Percentiles rank a stretch among this genome's conserved stretches.
Conservation (phyloP, 352 stramenopile genomes). For the Globisporangium acanthophoron region DNA sequence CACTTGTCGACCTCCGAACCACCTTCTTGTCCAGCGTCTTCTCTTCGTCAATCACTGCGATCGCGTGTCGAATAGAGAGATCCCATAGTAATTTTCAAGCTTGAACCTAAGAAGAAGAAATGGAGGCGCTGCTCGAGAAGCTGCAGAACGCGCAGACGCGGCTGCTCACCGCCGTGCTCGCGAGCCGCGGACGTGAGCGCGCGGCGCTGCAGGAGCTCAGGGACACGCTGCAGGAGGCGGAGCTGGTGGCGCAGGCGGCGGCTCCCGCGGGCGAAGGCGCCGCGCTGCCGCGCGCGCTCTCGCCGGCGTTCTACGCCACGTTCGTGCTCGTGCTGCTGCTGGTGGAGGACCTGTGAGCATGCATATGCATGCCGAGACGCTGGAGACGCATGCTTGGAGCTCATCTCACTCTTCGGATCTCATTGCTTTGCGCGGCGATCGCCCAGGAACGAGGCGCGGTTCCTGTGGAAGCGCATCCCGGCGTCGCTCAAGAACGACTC, state of each 20-base stretch:
- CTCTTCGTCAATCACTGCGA: no score
- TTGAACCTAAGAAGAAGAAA: slow-evolving; percentile 11
- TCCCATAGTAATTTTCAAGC: background rate
- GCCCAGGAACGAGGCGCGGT: slow-evolving; percentile 57
- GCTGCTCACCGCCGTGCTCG: slow-evolving; percentile 29
- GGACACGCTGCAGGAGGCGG: slow-evolving; percentile 41
- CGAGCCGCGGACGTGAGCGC: slow-evolving; percentile 15
- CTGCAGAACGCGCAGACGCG: slow-evolving; percentile 34
- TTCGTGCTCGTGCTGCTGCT: slow-evolving; percentile 55
- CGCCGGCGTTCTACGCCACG: slow-evolving; percentile 45
- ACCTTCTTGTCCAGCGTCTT: background rate
- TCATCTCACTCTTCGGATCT: background rate
- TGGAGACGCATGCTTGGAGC: background rate
- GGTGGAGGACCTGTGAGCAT: slow-evolving; percentile 38
- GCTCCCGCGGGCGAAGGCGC: slow-evolving; percentile 3
- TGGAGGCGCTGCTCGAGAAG: slow-evolving; percentile 44
- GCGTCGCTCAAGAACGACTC: slow-evolving; percentile 32
- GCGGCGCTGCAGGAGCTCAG: slow-evolving; percentile 29
- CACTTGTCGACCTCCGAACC: background rate
- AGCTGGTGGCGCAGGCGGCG: slow-evolving; percentile 42
- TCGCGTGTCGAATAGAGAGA: background rate
- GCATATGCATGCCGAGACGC: background rate
- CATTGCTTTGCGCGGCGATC: background rate
- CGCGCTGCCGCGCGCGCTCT: slow-evolving; percentile 24
- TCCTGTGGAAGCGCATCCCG: slow-evolving; percentile 69